Evolutionary conservation across 257 asterid genomes (phyloP).

Genomic region (Solanum medicagineum): DNA sequence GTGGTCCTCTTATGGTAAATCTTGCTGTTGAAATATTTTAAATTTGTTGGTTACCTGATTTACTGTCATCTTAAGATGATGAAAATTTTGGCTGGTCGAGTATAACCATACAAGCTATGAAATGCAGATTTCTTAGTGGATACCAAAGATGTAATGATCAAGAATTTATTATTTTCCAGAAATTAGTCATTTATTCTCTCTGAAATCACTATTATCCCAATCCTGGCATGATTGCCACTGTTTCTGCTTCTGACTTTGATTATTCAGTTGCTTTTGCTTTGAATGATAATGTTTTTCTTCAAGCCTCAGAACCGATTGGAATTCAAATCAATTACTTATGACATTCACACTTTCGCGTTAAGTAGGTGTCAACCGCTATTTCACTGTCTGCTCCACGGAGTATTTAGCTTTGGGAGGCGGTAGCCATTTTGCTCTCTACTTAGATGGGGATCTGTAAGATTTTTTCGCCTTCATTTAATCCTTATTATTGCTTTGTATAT

Average conservation of each 20-base stretch:
- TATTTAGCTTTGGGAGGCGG: constrained; percentile 97
- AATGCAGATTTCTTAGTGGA: neutral
- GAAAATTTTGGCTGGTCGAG: neutral
- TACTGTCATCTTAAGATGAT: neutral
- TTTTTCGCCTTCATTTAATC: neutral
- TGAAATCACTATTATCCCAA: neutral
- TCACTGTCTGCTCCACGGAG: constrained; percentile 60
- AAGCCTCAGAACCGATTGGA: neutral
- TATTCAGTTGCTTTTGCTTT: neutral
- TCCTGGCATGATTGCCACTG: neutral
- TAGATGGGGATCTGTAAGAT: constrained; percentile 85
- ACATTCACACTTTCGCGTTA: neutral
- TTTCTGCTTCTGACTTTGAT: neutral
- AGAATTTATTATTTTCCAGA: neutral
- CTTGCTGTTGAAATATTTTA: neutral
- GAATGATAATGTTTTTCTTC: neutral
- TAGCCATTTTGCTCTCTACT: constrained; percentile 76
- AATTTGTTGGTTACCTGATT: neutral
- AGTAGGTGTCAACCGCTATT: constrained; percentile 77
- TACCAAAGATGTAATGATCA: neutral
- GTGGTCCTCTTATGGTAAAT: neutral
- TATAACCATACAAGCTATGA: neutral
- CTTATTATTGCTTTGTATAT: neutral
- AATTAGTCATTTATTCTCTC: neutral
- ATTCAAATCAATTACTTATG: neutral